A percentile compares a stretch with the other conserved stretches of the same genome.
Conservation (phyloP, 257 asterid species). For the Penstemon davidsonii region DNA sequence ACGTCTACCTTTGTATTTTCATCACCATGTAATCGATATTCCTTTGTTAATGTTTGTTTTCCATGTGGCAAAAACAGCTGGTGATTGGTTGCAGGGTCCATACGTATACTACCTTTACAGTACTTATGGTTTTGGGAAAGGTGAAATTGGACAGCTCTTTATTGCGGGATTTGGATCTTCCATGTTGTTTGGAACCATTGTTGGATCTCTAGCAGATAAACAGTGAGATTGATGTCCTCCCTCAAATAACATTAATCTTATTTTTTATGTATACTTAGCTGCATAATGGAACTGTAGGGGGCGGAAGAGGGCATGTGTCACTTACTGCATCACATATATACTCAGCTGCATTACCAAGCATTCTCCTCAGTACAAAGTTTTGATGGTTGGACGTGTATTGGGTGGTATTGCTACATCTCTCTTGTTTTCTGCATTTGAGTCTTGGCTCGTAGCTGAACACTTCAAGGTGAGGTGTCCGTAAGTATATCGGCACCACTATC, state of each 20-base stretch:
- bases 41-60: conserved; percentile 19
- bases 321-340: conserved; percentile 84
- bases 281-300: conserved; percentile 58
- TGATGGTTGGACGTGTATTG: conserved; percentile 88
- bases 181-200: conserved; percentile 68
- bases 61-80: conserved; percentile 45
- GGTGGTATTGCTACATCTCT: conserved; percentile 98
- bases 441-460: conserved; percentile 98
- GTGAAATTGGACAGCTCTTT: conserved; percentile 68
- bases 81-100: conserved; percentile 79
- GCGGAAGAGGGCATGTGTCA: conserved; percentile 79
- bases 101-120: conserved; percentile 65
- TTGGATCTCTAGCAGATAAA: conserved; percentile 70
- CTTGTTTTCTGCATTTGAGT: conserved; percentile 86
- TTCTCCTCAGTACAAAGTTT: conserved; percentile 85
- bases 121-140: conserved; percentile 61
- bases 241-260: conserved; percentile 13
- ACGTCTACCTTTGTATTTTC: too few species aligned
- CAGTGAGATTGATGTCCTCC: conserved; percentile 39
- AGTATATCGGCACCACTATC: neutral
- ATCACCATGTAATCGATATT: too few species aligned
- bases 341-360: conserved; percentile 93
- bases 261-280: neutral
- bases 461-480: conserved; percentile 57
- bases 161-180: conserved; percentile 73